Evolutionary conservation across 352 stramenopile genomes (phyloP).

Genomic region (Phytophthora meadii): DNA sequence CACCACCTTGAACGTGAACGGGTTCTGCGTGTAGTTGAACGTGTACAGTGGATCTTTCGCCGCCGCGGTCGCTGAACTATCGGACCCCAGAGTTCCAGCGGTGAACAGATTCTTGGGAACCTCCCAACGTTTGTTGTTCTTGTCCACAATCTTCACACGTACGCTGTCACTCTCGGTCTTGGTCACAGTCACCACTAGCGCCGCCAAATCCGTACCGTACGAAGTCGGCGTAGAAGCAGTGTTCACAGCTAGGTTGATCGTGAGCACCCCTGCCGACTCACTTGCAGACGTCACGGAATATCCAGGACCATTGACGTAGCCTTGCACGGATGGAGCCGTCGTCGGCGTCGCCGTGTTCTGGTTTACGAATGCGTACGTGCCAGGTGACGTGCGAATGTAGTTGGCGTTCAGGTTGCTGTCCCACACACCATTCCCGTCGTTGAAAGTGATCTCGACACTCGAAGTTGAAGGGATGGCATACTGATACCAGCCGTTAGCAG

Average conservation of each 20-base stretch:
- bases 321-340: conserved; percentile 16
- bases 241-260: conserved; percentile 47
- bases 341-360: conserved; percentile 26
- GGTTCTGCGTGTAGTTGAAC: conserved; percentile 52
- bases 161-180: conserved; percentile 48
- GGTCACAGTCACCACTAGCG: conserved; percentile 48
- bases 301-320: conserved; percentile 38
- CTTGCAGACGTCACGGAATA: conserved; percentile 48
- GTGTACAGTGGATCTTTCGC: conserved; percentile 21
- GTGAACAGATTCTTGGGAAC: conserved; percentile 49
- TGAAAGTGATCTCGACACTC: conserved; percentile 49
- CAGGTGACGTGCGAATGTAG: conserved; percentile 40
- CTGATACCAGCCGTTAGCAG: conserved; percentile 51
- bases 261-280: conserved; percentile 36
- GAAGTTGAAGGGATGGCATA: conserved; percentile 34
- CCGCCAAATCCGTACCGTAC: conserved; percentile 47
- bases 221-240: conserved; percentile 17
- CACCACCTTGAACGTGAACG: conserved; percentile 50
- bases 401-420: conserved; percentile 54
- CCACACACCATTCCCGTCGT: conserved; percentile 49
- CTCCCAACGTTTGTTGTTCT: conserved; percentile 61
- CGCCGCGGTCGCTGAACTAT: conserved; percentile 6
- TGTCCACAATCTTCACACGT: conserved; percentile 63
- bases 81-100: conserved; percentile 30
- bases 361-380: conserved; percentile 46